Base-by-base conservation (phyloP, 371 early-diverging fungal species). In the Spiromyces aspiralis region DNA sequence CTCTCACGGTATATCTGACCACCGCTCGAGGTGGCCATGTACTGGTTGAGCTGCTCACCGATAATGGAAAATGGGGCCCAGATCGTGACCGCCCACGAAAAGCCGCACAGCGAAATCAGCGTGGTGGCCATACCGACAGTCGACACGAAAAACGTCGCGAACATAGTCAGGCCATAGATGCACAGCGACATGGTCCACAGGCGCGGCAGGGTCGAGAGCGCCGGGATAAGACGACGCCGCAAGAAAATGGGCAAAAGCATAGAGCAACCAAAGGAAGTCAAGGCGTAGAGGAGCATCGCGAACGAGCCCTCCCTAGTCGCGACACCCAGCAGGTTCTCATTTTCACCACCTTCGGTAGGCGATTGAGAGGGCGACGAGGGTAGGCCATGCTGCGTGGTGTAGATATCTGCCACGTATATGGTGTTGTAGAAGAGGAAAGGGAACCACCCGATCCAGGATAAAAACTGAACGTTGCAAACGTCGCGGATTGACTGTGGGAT, bases 381-480 rank as follows among this genome's bases (percentile, higher is more conserved):
- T n/a, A n/a, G n/a, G 4, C 50, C 48, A 23, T 58, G 50, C 23
- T 41, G 12, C 25, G 55, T 44, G 22, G 64, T 58, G 56, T 76
- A 73, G 44, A 68, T 43, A 75, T 78, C 79, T 24, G 84, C 83
- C 0, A 88, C 80, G 67, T 80, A 87, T 1, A 84, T 81, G 0
- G 85, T 84, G 6, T 83, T 76, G 61, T 92, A 93, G 53, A 95
- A 93, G 12, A 95, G 69, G 56, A 93, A 91, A 2, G 94, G 92
- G 59, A 95, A 95, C 90, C 93, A 91, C 10, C 90, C 93, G 55
- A 93, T 78, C 93, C 93, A 95, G 3, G 88, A 78, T 70, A 86
- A 87, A 49, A 94, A 82, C 57, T 94, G 94, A 3, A 87, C 82
- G 48, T 83, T 80, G 66, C 90, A 92, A 12, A 93, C 70, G 12